Evolutionary conservation across 805 yeast species (phyloP).

Genomic region (Myxozyma sirexii): DNA sequence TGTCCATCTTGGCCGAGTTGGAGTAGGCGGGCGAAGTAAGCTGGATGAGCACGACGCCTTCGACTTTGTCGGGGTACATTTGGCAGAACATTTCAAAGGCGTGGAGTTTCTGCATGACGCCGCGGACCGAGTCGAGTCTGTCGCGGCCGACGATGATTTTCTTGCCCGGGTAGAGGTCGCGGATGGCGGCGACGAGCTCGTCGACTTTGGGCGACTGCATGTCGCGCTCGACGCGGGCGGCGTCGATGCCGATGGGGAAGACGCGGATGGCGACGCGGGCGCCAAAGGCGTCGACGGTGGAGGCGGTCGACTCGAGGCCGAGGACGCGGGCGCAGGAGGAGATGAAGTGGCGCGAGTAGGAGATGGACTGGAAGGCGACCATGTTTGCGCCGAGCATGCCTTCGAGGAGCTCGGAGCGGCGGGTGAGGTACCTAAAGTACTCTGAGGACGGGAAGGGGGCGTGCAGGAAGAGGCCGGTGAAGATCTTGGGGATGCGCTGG

Average conservation of each 20-base stretch:
- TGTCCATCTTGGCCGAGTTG: constrained; percentile 66
- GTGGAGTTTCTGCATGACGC: constrained; percentile 88
- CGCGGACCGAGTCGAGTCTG: constrained; percentile 85
- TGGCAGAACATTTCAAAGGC: constrained; percentile 87
- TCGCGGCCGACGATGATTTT: constrained; percentile 93
- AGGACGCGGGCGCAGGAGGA: constrained; percentile 85
- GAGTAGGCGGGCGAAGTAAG: constrained; percentile 80
- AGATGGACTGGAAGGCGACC: constrained; percentile 81
- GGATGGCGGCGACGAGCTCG: constrained; percentile 65
- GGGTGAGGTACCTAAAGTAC: constrained; percentile 85
- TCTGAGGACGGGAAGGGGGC: constrained; percentile 96
- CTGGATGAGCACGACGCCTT: constrained; percentile 84
- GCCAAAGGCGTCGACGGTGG: constrained; percentile 63
- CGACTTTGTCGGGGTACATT: constrained; percentile 91
- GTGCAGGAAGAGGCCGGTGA: constrained; percentile 79
- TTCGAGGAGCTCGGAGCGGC: constrained; percentile 77
- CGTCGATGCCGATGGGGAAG: constrained; percentile 88
- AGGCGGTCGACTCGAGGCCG: constrained; percentile 62
- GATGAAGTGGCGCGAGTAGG: constrained; percentile 87
- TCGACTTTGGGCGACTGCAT: constrained; percentile 49
- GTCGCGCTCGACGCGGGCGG: constrained; percentile 64
- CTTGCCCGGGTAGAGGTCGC: constrained; percentile 47
- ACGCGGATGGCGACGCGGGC: constrained; percentile 71
- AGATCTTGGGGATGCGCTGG: constrained; percentile 71
- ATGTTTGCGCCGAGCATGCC: constrained; percentile 91